Evolutionary conservation across 805 yeast genomes (phyloP).

Genomic region (Starmerella vaccinii): DNA sequence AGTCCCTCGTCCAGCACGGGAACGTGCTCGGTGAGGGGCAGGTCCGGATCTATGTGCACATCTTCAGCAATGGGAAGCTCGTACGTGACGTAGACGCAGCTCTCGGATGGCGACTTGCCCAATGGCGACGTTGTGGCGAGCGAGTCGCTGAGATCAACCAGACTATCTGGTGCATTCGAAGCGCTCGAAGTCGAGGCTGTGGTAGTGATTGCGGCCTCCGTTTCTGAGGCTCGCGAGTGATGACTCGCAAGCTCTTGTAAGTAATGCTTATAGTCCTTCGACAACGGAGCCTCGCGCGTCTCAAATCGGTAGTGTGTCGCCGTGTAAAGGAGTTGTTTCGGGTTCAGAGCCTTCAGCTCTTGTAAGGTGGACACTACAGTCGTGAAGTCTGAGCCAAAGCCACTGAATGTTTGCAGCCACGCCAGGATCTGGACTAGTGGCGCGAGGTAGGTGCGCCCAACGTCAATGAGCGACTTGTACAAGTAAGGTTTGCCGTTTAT

Average conservation of each 20-base stretch:
- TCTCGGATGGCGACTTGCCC: not conserved
- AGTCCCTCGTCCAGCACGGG: conserved; percentile 70
- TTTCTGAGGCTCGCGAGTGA: conserved; percentile 19
- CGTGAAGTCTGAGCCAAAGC: conserved; percentile 44
- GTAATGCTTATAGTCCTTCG: conserved; percentile 41
- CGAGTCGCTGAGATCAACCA: not conserved
- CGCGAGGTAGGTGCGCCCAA: conserved; percentile 56
- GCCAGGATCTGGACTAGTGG: conserved; percentile 74
- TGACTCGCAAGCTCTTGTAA: conserved; percentile 33
- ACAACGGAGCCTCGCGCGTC: conserved; percentile 61
- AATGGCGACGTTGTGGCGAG: not conserved
- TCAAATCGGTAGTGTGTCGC: conserved; percentile 76
- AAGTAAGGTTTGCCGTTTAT: conserved; percentile 25
- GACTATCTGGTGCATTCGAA: not conserved
- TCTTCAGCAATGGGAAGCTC: conserved; percentile 21
- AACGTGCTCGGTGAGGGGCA: conserved; percentile 42
- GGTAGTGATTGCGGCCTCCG: not conserved
- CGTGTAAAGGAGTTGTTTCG: conserved; percentile 58
- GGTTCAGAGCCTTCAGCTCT: conserved; percentile 55
- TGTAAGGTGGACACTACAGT: conserved; percentile 38
- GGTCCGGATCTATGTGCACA: conserved; percentile 30
- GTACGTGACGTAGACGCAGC: conserved; percentile 10
- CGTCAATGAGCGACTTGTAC: conserved; percentile 52
- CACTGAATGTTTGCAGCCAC: conserved; percentile 80
- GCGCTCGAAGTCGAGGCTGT: not conserved